Percentiles rank a stretch among this genome's conserved stretches.
These are phyloP conservation scores for Aspergillus tanneri DNA, from an alignment of 2,329 filamentous ascomycete genomes.

Conservation along the genomic window DNA sequence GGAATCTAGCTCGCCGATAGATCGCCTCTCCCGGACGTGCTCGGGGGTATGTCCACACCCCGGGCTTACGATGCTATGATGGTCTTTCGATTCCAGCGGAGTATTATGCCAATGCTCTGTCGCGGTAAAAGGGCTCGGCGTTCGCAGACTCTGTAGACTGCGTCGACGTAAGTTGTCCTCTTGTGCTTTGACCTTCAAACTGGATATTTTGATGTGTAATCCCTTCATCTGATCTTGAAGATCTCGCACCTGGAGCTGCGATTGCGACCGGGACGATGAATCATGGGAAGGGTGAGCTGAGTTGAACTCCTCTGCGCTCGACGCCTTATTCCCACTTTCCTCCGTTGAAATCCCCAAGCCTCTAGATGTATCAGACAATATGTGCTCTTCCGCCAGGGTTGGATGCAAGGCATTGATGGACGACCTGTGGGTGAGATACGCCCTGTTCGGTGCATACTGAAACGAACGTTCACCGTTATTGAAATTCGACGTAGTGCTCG, in stretches of 20 bases:
- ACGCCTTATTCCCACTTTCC: constrained; percentile 26
- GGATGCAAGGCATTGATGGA: constrained; percentile 43
- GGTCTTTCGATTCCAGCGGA: constrained; percentile 37
- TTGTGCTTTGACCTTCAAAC: constrained; percentile 71
- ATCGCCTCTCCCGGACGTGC: constrained; percentile 21
- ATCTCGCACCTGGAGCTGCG: constrained; percentile 69
- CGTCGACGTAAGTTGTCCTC: constrained; percentile 75
- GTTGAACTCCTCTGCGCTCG: constrained; percentile 35
- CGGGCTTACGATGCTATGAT: constrained; percentile 36
- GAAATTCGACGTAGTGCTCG: constrained; percentile 33
- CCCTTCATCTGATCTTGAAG: constrained; percentile 83
- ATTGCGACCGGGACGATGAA: constrained; percentile 64
- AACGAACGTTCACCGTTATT: constrained; percentile 36
- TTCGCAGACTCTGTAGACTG: constrained; percentile 72
- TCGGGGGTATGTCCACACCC: constrained; percentile 36
- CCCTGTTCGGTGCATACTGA: constrained; percentile 30
- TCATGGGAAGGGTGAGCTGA: constrained; percentile 39
- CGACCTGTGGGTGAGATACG: constrained; percentile 35
- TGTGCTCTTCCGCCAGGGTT: constrained; percentile 17
- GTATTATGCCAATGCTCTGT: constrained; percentile 60
- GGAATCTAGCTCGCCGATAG: constrained; percentile 18
- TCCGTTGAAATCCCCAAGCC: constrained; percentile 30
- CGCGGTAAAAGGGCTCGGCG: constrained; percentile 76
- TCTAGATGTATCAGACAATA: constrained; percentile 23
- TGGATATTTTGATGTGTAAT: constrained; percentile 80